phyloP scores from a whole-genome alignment of 805 yeast genomes.

The Zygosaccharomyces pseudorouxii region DNA sequence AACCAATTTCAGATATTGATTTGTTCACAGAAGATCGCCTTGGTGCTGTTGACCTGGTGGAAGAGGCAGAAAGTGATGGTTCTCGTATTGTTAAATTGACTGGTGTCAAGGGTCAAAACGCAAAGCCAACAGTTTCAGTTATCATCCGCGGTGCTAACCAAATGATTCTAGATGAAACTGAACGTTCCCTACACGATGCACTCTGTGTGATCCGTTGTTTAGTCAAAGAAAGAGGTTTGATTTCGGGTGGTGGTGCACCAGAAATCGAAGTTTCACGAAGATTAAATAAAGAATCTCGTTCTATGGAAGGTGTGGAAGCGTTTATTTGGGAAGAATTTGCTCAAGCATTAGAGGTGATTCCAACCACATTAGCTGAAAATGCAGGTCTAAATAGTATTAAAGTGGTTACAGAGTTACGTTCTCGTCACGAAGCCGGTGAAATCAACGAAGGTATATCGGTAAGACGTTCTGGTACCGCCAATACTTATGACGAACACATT shows the following conservation, averaged over 20 bases:
- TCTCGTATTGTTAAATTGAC: slow-evolving; percentile 85
- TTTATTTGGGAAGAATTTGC: slow-evolving; percentile 91
- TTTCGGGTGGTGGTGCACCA: slow-evolving; percentile 99
- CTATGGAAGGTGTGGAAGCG: slow-evolving; percentile 80
- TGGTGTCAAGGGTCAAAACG: slow-evolving; percentile 52
- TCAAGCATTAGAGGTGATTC: slow-evolving; percentile 84
- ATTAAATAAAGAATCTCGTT: slow-evolving; percentile 63
- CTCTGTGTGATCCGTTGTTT: slow-evolving; percentile 89
- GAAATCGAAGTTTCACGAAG: slow-evolving; percentile 84
- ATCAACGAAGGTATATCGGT: slow-evolving; percentile 93
- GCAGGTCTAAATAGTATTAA: slow-evolving; percentile 90
- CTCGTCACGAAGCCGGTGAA: slow-evolving; percentile 87
- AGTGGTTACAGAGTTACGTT: slow-evolving; percentile 87
- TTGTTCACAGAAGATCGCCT: slow-evolving; percentile 88
- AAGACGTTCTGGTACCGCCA: slow-evolving; percentile 87
- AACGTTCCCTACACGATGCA: slow-evolving; percentile 96
- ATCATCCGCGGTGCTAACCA: slow-evolving; percentile 93
- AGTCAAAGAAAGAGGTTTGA: slow-evolving; percentile 80
- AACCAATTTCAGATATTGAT: slow-evolving; percentile 94
- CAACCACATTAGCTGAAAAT: slow-evolving; percentile 90
- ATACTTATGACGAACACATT: slow-evolving; percentile 89
- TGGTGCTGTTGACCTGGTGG: slow-evolving; percentile 87
- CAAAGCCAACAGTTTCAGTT: slow-evolving; percentile 68
- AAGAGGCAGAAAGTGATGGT: slow-evolving; percentile 85
- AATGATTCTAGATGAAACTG: slow-evolving; percentile 90